A percentile compares a stretch with the other conserved stretches of the same genome.
phyloP scores from a whole-genome alignment of 768 basidiomycete species.

The Postia placenta region DNA sequence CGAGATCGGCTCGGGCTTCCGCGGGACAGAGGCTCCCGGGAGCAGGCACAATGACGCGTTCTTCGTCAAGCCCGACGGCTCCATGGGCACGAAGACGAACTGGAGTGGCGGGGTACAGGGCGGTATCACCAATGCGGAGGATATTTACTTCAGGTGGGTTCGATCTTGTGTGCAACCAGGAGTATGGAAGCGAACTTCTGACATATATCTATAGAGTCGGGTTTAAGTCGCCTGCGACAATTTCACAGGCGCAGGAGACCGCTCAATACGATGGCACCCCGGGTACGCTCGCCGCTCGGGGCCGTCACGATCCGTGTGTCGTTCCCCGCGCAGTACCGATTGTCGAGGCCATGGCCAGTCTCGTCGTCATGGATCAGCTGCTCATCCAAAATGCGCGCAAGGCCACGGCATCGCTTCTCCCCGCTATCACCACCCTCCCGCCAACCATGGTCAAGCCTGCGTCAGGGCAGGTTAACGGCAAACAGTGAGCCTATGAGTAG shows the following conservation, averaged over 20 bases:
- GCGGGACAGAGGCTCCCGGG: conserved; percentile 89
- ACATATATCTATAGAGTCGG: conserved; percentile 55
- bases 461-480: background rate
- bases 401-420: conserved; percentile 70
- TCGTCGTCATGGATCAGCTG: conserved; percentile 93
- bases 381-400: conserved; percentile 84
- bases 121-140: conserved; percentile 95
- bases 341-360: conserved; percentile 94
- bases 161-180: background rate
- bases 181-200: conserved; percentile 3
- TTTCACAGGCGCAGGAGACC: conserved; percentile 85
- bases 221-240: conserved; percentile 98
- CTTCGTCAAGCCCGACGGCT: conserved; percentile 54
- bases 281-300: conserved; percentile 84
- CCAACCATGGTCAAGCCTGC: conserved; percentile 80
- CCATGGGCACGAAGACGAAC: conserved; percentile 82
- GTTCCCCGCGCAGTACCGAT: conserved; percentile 97
- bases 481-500: background rate
- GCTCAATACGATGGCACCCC: conserved; percentile 90
- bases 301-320: conserved; percentile 96
- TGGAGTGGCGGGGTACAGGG: conserved; percentile 98
- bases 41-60: conserved; percentile 93
- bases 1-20: conserved; percentile 96
- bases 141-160: conserved; percentile 90
- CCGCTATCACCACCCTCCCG: conserved; percentile 82